Percentiles rank a stretch among this genome's conserved stretches.
phyloP scores from a whole-genome alignment of 2,329 filamentous ascomycete genomes.

The Orbilia brochopaga region DNA sequence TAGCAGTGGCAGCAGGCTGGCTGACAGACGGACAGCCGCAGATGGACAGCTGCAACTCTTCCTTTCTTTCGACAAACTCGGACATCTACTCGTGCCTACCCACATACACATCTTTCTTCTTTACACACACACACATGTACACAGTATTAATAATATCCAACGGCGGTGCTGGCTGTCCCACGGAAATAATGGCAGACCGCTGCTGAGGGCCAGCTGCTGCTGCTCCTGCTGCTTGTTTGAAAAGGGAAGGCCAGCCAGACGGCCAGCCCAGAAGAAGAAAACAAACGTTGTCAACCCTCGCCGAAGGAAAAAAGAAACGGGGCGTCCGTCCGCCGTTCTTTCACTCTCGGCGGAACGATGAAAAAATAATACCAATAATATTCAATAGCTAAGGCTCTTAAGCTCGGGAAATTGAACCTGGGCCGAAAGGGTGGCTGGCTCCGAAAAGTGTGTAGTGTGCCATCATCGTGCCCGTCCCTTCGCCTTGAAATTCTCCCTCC shows the following conservation, averaged over 20 bases:
- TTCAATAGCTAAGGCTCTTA: constrained; percentile 11
- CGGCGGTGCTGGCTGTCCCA: too few relatives aligned
- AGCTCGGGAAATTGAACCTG: constrained; percentile 44
- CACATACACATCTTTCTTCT: too few relatives aligned
- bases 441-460: not conserved
- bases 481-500: not conserved
- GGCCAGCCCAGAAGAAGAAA: not conserved
- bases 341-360: not conserved
- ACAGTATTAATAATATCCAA: too few relatives aligned
- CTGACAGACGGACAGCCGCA: too few relatives aligned
- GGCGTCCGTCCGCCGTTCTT: not conserved
- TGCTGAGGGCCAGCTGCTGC: not conserved
- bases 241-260: not conserved
- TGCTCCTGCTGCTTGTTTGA: not conserved
- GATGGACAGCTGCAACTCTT: not conserved
- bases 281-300: not conserved
- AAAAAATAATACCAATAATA: too few relatives aligned
- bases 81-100: too few relatives aligned
- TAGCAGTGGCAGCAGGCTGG: too few relatives aligned
- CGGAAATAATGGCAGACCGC: not conserved
- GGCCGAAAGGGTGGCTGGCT: constrained; percentile 41
- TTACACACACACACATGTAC: too few relatives aligned
- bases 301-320: not conserved
- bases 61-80: too few relatives aligned
- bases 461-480: not conserved